These are phyloP conservation scores for Blastobotrys illinoisensis DNA, from an alignment of 1,139 yeast species.

Conservation along the genomic window DNA sequence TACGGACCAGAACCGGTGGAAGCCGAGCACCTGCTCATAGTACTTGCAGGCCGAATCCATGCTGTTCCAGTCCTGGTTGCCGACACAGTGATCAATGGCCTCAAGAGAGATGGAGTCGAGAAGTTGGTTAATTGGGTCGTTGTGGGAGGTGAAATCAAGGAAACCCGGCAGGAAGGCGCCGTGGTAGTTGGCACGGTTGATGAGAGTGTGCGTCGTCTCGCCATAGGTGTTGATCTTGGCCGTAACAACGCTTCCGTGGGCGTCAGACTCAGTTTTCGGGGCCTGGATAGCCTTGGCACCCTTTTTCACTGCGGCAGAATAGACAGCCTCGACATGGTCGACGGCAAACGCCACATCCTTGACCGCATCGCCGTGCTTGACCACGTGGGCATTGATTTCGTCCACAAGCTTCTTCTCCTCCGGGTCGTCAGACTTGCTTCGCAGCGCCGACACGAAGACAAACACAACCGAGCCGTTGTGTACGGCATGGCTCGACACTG, in stretches of 20 bases:
- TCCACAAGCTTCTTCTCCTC: slow-evolving; percentile 27
- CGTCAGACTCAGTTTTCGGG: slow-evolving; percentile 44
- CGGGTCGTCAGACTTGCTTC: slow-evolving; percentile 23
- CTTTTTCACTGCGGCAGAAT: slow-evolving; percentile 41
- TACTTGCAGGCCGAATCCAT: slow-evolving; percentile 54
- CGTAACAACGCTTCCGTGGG: slow-evolving; percentile 44
- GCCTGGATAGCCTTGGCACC: slow-evolving; percentile 49
- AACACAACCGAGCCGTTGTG: slow-evolving; percentile 51
- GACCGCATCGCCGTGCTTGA: slow-evolving; percentile 68
- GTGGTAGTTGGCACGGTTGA: slow-evolving; percentile 42
- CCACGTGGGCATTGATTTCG: slow-evolving; percentile 39
- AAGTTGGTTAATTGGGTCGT: slow-evolving; percentile 20
- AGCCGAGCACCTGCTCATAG: slow-evolving; percentile 61
- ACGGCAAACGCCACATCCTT: slow-evolving; percentile 66
- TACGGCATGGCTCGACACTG: slow-evolving; percentile 56
- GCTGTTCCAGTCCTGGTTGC: slow-evolving; percentile 65
- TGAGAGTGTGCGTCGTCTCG: slow-evolving; percentile 64
- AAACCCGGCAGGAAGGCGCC: slow-evolving; percentile 55
- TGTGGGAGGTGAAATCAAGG: slow-evolving; percentile 15
- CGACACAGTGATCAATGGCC: slow-evolving; percentile 72
- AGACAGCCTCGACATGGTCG: slow-evolving; percentile 43
- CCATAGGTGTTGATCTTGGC: slow-evolving; percentile 58
- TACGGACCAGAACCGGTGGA: slow-evolving; percentile 78
- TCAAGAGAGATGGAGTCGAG: slow-evolving; percentile 39
- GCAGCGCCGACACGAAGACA: slow-evolving; percentile 44